Conservation (phyloP, 495 filamentous ascomycete genomes). For the Arthonia radiata region DNA sequence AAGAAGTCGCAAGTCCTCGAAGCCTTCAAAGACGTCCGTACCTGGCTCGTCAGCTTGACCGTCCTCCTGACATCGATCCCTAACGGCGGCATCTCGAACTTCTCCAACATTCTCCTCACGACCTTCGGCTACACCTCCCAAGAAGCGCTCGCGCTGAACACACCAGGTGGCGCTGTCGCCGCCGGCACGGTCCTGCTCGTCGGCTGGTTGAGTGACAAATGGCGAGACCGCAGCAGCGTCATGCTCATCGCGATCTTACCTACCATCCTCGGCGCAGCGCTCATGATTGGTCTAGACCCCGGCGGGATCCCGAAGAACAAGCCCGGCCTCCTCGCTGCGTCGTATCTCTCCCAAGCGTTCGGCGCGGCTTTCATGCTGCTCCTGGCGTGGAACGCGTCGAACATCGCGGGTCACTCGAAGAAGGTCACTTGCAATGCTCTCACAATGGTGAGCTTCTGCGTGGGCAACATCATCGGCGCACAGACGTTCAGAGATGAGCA, state of each 20-base stretch:
- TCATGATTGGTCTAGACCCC: slow-evolving; percentile 16
- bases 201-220: slow-evolving; percentile 11
- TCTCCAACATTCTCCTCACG: slow-evolving; percentile 9
- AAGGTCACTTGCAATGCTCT: slow-evolving; percentile 8
- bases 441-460: slow-evolving; percentile 8
- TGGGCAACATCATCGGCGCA: slow-evolving; percentile 12
- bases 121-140: slow-evolving; percentile 11
- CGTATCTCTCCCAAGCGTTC: slow-evolving; percentile 14
- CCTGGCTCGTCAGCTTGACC: slow-evolving; percentile 20
- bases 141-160: slow-evolving; percentile 11
- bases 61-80: slow-evolving; percentile 24
- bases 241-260: slow-evolving; percentile 14
- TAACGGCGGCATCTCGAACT: slow-evolving; percentile 25
- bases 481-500: slow-evolving; percentile 6
- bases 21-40: slow-evolving; percentile 16
- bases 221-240: slow-evolving; percentile 10
- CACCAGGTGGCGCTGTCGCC: slow-evolving; percentile 11
- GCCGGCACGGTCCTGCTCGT: slow-evolving; percentile 9
- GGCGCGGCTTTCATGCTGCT: slow-evolving; percentile 12
- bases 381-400: slow-evolving; percentile 13
- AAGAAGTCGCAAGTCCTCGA: slow-evolving; percentile 16
- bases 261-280: slow-evolving; percentile 12
- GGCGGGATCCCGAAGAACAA: slow-evolving; percentile 13
- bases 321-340: slow-evolving; percentile 13
- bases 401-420: slow-evolving; percentile 13